A percentile compares a stretch with the other conserved stretches of the same genome.
These are phyloP conservation scores for Persicaria tinctoria DNA, from an alignment of 148 eudicot species.

Conservation along the genomic window DNA sequence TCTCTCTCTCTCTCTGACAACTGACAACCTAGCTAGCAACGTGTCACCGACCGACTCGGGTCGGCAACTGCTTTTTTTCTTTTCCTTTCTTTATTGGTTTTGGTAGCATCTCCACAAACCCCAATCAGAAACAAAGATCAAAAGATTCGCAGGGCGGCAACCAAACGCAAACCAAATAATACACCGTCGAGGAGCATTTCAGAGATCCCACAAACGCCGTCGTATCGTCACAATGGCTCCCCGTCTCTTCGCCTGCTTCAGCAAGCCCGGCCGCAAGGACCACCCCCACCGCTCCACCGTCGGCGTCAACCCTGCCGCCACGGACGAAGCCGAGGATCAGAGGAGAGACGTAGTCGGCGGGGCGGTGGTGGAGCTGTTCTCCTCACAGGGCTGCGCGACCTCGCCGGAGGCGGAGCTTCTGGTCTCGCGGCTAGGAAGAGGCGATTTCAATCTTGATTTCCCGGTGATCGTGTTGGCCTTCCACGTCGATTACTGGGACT, in stretches of 20 bases:
- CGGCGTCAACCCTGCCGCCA: no score
- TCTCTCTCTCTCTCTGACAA: background rate
- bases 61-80: background rate
- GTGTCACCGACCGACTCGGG: background rate
- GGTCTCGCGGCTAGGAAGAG: constrained; percentile 71
- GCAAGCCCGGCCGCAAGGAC: background rate
- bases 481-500: constrained; percentile 91
- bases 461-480: constrained; percentile 57
- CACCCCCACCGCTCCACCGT: no score
- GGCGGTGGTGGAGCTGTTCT: no score
- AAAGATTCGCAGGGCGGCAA: background rate
- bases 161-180: background rate
- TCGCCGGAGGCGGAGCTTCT: constrained; percentile 74
- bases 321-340: no score
- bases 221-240: constrained; percentile 33
- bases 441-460: constrained; percentile 50
- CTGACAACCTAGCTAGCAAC: background rate
- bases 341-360: no score
- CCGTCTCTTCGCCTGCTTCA: constrained; percentile 50
- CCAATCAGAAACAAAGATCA: background rate
- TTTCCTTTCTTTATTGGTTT: background rate
- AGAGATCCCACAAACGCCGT: no score
- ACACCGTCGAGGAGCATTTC: no score
- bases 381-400: constrained; percentile 28
- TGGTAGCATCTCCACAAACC: background rate